Evolutionary conservation across 768 basidiomycete genomes (phyloP).

Genomic region (Wakefieldia striispora): DNA sequence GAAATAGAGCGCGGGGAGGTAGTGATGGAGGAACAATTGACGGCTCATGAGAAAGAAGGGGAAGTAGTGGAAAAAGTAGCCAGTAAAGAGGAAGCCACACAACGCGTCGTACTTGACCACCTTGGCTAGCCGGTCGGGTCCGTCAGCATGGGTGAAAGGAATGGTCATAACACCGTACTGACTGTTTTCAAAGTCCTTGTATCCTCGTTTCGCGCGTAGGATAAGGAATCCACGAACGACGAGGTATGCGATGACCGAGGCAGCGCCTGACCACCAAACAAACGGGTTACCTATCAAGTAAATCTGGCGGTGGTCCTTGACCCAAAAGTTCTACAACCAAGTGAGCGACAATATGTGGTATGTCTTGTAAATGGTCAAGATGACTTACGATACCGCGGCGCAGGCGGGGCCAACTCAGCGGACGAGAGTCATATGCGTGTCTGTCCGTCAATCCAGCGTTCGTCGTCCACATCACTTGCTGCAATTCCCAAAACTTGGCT

Average conservation of each 20-base stretch:
- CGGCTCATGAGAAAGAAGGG: conserved; percentile 98
- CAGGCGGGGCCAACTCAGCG: conserved; percentile 85
- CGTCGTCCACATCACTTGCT: conserved; percentile 95
- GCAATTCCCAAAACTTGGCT: conserved; percentile 86
- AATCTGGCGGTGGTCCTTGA: conserved; percentile 92
- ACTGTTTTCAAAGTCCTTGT: conserved; percentile 91
- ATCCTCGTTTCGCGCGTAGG: conserved; percentile 88
- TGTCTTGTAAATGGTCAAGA: not conserved
- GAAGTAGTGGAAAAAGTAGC: conserved; percentile 91
- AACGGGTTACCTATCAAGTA: conserved; percentile 95
- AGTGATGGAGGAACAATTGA: conserved; percentile 97
- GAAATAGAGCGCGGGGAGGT: conserved; percentile 95
- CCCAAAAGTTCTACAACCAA: conserved; percentile 86
- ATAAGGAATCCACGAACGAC: conserved; percentile 74
- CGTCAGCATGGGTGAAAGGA: conserved; percentile 1
- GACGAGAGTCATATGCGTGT: conserved; percentile 95
- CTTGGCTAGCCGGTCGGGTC: conserved; percentile 51
- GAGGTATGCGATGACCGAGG: conserved; percentile 67
- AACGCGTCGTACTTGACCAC: conserved; percentile 90
- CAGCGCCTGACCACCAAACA: conserved; percentile 85
- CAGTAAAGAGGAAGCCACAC: conserved; percentile 88
- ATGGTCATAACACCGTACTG: conserved; percentile 28
- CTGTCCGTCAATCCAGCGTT: conserved; percentile 95
- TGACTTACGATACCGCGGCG: conserved; percentile 85
- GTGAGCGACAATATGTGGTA: conserved; percentile 2